A percentile compares a stretch with the other conserved stretches of the same genome.
Evolutionary conservation across 441 rosid species (phyloP).

Genomic region (Daphne laureola): DNA sequence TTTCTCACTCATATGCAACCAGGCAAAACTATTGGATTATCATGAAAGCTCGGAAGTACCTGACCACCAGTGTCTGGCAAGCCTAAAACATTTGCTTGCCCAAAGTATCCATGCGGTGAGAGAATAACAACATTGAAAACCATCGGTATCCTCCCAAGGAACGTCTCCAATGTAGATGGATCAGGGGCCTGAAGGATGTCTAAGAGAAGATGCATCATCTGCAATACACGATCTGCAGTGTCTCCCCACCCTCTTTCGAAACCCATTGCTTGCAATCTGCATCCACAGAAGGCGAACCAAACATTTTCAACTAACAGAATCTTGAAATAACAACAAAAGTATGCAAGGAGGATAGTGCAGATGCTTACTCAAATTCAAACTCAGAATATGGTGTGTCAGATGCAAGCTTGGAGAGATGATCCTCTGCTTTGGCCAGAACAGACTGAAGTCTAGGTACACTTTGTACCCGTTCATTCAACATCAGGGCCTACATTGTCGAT

Average conservation of each 20-base stretch:
- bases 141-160: conserved; percentile 93
- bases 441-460: conserved; percentile 55
- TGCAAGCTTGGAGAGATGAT: conserved; percentile 66
- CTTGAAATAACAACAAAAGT: background rate
- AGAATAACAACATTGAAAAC: conserved; percentile 88
- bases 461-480: conserved; percentile 91
- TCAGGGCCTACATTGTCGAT: conserved; percentile 45
- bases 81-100: conserved; percentile 97
- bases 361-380: conserved; percentile 55
- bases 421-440: conserved; percentile 78
- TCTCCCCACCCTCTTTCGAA: conserved; percentile 99
- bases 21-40: too few relatives aligned
- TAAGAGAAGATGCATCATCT: conserved; percentile 74
- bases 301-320: conserved; percentile 5
- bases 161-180: conserved; percentile 81
- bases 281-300: conserved; percentile 4
- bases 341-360: background rate
- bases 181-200: conserved; percentile 98
- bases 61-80: conserved; percentile 99
- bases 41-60: conserved; percentile 29
- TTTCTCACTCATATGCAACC: too few relatives aligned
- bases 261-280: conserved; percentile 83
- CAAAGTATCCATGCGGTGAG: conserved; percentile 96
- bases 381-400: conserved; percentile 59
- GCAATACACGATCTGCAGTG: conserved; percentile 61